Percentiles rank a stretch among this genome's conserved stretches.
Conservation (phyloP, 2,329 filamentous ascomycete species). For the Leptographium wingfieldii region DNA sequence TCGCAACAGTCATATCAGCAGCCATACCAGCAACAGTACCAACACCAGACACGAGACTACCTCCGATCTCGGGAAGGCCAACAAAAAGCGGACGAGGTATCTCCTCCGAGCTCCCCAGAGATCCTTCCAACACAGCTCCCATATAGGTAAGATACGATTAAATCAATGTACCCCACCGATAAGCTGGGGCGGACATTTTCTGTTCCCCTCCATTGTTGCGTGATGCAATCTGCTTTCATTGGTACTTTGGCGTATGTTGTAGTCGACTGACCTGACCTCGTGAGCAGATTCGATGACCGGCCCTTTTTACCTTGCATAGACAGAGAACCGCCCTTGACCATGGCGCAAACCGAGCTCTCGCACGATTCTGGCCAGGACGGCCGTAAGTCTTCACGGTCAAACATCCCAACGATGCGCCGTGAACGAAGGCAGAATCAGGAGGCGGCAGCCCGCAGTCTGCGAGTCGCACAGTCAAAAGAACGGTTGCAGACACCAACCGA, state of each 20-base stretch:
- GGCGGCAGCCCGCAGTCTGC: conserved; percentile 22
- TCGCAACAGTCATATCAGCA: background rate
- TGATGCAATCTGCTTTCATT: background rate
- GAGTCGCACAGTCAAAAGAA: conserved; percentile 26
- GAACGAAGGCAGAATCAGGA: conserved; percentile 34
- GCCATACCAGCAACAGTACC: background rate
- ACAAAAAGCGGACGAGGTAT: conserved; percentile 26
- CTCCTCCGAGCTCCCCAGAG: conserved; percentile 46
- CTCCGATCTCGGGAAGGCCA: background rate
- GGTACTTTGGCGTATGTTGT: conserved; percentile 5
- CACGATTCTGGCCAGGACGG: background rate
- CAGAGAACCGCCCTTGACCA: conserved; percentile 16
- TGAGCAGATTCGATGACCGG: background rate
- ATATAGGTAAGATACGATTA: conserved; percentile 17
- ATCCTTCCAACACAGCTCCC: conserved; percentile 21
- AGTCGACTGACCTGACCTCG: background rate
- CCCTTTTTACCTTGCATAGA: conserved; percentile 23
- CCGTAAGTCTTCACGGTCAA: conserved; percentile 15
- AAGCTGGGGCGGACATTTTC: too few relatives aligned
- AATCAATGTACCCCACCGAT: background rate
- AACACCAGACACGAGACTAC: background rate
- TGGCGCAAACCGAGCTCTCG: conserved; percentile 9
- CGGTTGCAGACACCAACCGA: conserved; percentile 17
- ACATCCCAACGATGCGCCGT: conserved; percentile 40
- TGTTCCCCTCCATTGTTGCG: conserved; percentile 17